Percentiles rank a stretch among this genome's conserved stretches.
phyloP scores from a whole-genome alignment of 2,329 filamentous ascomycete species.

The Aspergillus sp. region DNA sequence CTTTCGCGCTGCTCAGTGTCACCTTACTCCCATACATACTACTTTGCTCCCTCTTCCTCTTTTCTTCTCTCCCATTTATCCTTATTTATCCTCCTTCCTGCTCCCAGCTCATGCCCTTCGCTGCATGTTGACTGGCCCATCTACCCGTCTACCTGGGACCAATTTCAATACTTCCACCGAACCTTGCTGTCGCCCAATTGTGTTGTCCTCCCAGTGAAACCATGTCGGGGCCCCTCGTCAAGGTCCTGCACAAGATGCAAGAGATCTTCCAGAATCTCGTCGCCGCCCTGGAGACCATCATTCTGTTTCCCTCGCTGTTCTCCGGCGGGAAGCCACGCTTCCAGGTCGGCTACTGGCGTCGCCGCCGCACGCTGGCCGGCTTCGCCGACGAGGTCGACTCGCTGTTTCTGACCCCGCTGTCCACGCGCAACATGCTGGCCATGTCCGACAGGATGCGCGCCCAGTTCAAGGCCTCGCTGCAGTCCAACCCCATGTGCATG shows the following conservation, averaged over 20 bases:
- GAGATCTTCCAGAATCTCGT: conserved; percentile 33
- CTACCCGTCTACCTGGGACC: no score
- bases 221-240: conserved; percentile 29
- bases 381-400: conserved; percentile 31
- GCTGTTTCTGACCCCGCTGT: conserved; percentile 28
- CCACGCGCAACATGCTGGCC: conserved; percentile 27
- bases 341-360: conserved; percentile 24
- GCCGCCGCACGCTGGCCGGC: conserved; percentile 28
- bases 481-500: conserved; percentile 52
- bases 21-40: conserved; percentile 14
- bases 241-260: conserved; percentile 32
- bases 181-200: conserved; percentile 2
- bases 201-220: conserved; percentile 4
- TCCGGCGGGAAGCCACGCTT: conserved; percentile 25
- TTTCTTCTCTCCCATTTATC: conserved; percentile 1
- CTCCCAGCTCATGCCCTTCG: no score
- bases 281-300: conserved; percentile 30
- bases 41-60: conserved; percentile 9
- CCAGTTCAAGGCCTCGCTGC: conserved; percentile 47
- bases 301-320: conserved; percentile 33
- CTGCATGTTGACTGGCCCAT: no score
- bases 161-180: no score
- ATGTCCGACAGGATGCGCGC: conserved; percentile 38
- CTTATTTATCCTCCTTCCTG: no score
- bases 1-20: conserved; percentile 7